These are phyloP conservation scores for Acanthochlamys bracteata DNA, from an alignment of 106 monocot genomes.

Conservation along the genomic window DNA sequence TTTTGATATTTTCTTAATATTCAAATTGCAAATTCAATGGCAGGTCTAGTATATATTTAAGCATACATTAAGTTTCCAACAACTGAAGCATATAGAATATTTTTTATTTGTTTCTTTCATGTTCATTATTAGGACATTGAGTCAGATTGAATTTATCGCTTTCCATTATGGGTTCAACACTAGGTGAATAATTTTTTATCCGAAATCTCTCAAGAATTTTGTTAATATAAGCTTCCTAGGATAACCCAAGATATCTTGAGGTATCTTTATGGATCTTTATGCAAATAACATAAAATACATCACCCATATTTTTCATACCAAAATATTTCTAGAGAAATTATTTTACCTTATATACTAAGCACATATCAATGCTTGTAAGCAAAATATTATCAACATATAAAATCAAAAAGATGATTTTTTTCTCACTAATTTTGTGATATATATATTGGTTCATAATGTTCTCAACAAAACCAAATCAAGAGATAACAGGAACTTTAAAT, in stretches of 20 bases:
- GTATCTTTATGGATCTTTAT: not conserved
- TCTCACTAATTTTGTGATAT: not conserved
- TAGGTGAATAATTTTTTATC: not conserved
- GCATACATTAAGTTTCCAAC: not conserved
- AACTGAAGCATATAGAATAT: not conserved
- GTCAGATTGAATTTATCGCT: not conserved
- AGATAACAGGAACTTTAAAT: not conserved
- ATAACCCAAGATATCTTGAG: not conserved
- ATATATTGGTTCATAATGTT: constrained; percentile 2
- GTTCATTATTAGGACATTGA: not conserved
- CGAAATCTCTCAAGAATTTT: constrained; percentile 3
- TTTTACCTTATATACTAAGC: not conserved
- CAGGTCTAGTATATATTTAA: not conserved
- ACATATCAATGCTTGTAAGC: not conserved
- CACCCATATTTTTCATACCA: constrained; percentile 1
- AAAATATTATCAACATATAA: constrained; percentile 5
- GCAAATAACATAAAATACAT: not conserved
- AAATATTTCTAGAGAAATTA: not conserved
- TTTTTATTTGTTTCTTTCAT: not conserved
- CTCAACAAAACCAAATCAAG: not conserved
- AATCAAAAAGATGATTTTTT: not conserved
- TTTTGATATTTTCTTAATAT: not conserved
- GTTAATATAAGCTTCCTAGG: not conserved
- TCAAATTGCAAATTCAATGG: not conserved
- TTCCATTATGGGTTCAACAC: not conserved